Percentiles rank a stretch among this genome's conserved stretches.
Conservation (phyloP, 208 protist genomes). For the Trichomonas tenax region DNA sequence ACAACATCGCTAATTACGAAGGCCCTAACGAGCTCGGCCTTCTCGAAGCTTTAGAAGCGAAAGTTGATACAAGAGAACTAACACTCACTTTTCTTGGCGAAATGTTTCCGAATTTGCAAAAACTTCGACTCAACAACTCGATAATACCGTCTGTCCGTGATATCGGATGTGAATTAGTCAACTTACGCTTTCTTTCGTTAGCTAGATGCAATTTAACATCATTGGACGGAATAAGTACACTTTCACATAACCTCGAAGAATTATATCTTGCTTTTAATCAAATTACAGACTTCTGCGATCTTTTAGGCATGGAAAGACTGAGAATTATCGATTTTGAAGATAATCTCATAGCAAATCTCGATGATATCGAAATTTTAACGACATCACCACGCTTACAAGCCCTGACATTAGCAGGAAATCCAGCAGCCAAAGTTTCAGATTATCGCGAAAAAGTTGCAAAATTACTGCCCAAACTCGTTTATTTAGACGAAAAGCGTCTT, state of each 20-base stretch:
- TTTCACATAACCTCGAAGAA: constrained; percentile 3
- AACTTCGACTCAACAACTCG: not conserved
- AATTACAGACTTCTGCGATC: not conserved
- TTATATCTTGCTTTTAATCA: not conserved
- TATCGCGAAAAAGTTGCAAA: not conserved
- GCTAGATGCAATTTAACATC: not conserved
- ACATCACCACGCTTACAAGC: not conserved
- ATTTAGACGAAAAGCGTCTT: not conserved
- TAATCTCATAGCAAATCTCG: not conserved
- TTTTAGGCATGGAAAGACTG: not conserved
- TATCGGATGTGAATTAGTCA: not conserved
- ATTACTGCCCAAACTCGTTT: not conserved
- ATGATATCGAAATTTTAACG: not conserved
- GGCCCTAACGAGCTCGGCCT: not conserved
- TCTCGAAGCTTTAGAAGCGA: not conserved
- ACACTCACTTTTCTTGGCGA: not conserved
- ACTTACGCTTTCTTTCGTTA: not conserved
- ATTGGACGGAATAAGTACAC: not conserved
- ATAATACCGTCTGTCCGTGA: not conserved
- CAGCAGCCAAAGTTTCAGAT: not conserved
- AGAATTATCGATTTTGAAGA: constrained; percentile 1
- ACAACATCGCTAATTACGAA: not conserved
- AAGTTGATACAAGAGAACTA: not conserved
- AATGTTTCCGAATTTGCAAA: not conserved
- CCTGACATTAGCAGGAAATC: not conserved